These are phyloP conservation scores for Chaetoscypha palmicola DNA, from an alignment of 2,329 filamentous ascomycete species.

Conservation along the genomic window DNA sequence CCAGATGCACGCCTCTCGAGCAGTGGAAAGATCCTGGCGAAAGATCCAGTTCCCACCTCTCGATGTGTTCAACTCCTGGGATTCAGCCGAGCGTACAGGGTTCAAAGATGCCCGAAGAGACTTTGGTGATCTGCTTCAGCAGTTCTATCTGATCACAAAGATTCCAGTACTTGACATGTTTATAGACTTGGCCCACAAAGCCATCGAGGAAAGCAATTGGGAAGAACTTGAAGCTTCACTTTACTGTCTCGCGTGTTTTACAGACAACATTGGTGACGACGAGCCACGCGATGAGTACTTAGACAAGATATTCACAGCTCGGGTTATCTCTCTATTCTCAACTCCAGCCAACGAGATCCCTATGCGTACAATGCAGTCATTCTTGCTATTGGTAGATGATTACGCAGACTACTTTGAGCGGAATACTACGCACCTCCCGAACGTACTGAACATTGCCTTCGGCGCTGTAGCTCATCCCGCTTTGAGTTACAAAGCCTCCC, in stretches of 20 bases:
- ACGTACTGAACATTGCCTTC: constrained; percentile 69
- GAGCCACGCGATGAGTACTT: constrained; percentile 52
- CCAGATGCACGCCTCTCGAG: constrained; percentile 53
- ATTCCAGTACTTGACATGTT: constrained; percentile 50
- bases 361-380: constrained; percentile 57
- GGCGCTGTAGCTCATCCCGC: constrained; percentile 55
- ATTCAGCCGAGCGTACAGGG: constrained; percentile 57
- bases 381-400: constrained; percentile 61
- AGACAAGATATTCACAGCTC: constrained; percentile 52
- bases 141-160: constrained; percentile 57
- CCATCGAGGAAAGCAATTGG: constrained; percentile 46
- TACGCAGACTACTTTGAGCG: constrained; percentile 73
- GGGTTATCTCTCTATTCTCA: constrained; percentile 49
- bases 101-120: constrained; percentile 72
- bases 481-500: constrained; percentile 62
- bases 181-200: constrained; percentile 45
- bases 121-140: constrained; percentile 69
- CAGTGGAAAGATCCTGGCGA: constrained; percentile 57
- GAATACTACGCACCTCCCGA: constrained; percentile 58
- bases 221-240: constrained; percentile 52
- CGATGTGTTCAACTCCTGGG: constrained; percentile 57
- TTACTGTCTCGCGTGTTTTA: constrained; percentile 58
- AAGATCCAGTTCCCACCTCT: constrained; percentile 57
- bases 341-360: constrained; percentile 48
- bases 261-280: constrained; percentile 57